Conservation (phyloP, 2,329 filamentous ascomycete genomes). For the Chaetomiaceae sp. region DNA sequence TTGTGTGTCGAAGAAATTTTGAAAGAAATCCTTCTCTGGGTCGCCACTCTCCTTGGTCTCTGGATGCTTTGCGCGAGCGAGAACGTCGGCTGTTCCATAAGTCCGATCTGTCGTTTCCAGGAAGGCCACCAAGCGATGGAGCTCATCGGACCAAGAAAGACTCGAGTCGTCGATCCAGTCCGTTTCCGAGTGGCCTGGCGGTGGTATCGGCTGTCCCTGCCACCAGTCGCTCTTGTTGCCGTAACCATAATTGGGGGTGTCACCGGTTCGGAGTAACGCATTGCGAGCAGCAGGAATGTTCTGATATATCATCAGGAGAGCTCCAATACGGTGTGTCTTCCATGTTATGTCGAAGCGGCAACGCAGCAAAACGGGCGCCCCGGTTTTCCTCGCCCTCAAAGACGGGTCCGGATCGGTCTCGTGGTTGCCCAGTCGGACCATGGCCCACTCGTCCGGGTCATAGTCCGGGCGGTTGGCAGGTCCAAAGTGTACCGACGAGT, state of each 20-base stretch:
- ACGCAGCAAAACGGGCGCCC: conserved; percentile 49
- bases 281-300: conserved; percentile 56
- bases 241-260: conserved; percentile 40
- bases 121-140: conserved; percentile 60
- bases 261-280: conserved; percentile 43
- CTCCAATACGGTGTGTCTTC: conserved; percentile 43
- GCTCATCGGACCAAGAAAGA: conserved; percentile 45
- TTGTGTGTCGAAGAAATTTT: conserved; percentile 32
- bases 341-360: conserved; percentile 29
- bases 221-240: conserved; percentile 57
- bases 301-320: conserved; percentile 54
- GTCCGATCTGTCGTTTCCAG: conserved; percentile 56
- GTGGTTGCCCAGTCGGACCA: conserved; percentile 43
- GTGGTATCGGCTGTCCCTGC: conserved; percentile 50
- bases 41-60: conserved; percentile 33
- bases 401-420: conserved; percentile 39
- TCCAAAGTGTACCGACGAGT: conserved; percentile 48
- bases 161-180: conserved; percentile 22
- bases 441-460: conserved; percentile 52
- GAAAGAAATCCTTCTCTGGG: conserved; percentile 42
- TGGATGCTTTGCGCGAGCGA: conserved; percentile 33
- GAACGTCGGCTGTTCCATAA: conserved; percentile 51
- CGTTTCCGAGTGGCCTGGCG: conserved; percentile 32
- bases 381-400: conserved; percentile 38
- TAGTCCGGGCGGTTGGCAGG: conserved; percentile 55